Base-by-base conservation (phyloP, 768 basidiomycete species). In the Russula vinacea region DNA sequence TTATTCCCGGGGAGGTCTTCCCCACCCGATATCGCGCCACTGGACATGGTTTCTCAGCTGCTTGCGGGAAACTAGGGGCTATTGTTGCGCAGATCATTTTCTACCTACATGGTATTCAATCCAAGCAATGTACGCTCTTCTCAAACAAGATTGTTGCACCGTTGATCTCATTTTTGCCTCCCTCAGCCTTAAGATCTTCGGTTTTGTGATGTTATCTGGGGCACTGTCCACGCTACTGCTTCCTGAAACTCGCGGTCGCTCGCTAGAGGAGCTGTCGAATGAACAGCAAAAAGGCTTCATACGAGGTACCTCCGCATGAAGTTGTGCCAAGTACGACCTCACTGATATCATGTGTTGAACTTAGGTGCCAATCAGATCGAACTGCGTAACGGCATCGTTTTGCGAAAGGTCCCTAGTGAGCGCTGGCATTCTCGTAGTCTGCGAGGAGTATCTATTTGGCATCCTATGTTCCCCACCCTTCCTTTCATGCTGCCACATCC, bases 131-230 rank as follows among this genome's bases (percentile, higher is more conserved):
- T 77, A 59, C 33, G 76, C 70, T 16, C 26, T 19, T 19, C 14
- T 47, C 58, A 58, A 42, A 19, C 19, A 56, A 65, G 24, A 69
- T 63, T 64, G 56, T 42, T 26, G 5, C 64, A n/a, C 17, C 16
- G 7, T 39, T n/a, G n/a, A 40, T 61, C 54, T 65, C 39, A 49
- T 24, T 33, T 16, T 17, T 53, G 24, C 9, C 35, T 29, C 26
- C 47, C 56, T 40, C 65, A 75, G 78, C 63, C 69, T 80, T 14
- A 72, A 81, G 68, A 74, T 81, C 62, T 80, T 79, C 58, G 78
- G 78, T n/a, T 71, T 79, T 58, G 79, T 80, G 74, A 81, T 78
- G 79, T 58, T 80, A 33, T 77, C 78, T 0, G 79, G 79, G 44
- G 68, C 77, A 60, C 66, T 74, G 56, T 77, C 79, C 24, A 80